Base-by-base conservation (phyloP, 2,329 filamentous ascomycete species). In the Epichloe hybrida region DNA sequence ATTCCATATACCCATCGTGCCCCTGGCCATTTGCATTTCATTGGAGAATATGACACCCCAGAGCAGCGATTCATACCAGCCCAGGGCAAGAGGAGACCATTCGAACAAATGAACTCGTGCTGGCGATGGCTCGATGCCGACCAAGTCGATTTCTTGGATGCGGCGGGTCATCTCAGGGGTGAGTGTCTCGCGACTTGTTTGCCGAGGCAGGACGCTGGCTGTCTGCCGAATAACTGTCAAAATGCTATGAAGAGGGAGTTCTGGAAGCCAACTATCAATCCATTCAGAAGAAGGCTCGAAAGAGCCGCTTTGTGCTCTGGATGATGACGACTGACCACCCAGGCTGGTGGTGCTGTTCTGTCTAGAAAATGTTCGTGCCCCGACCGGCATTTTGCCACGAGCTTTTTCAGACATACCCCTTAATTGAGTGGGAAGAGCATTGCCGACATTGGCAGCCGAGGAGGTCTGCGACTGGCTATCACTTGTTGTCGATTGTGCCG, bases 321-420 rank as follows among this genome's bases (percentile, higher is more conserved):
- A 74, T 23, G 79, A 69, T 40, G 76, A 72, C 12, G 82, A 78
- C 60, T 83, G 74, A 58, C 81, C 81, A 52, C 75, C 79, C 37
- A 96, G 73, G 60, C 88, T 95, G 1, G 86, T 86, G 31, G 83
- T 87, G 65, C 89, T 94, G 62, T 93, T 95, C 62, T 95, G 89
- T 17, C 91, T 77, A 0, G 90, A 95, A 64, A 96, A 95, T 2
- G 79, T 79, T n/a, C 80, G 77, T 47, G 84, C 75, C 1, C 87
- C 86, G 12, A 86, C 88, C 31, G 91, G 93, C 81, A 95, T 88
- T 67, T 98, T 98, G 7, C 93, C 93, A 47, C 93, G 77, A 15
- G 93, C 93, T 66, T 97, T 98, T 67, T 97, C 93, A 20, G 91
- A 96, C 87, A 97, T 95, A 50, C 89, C 89, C 52, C 88, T 80